These are phyloP conservation scores for Aurinia saxatilis DNA, from an alignment of 345 rosid genomes.

Conservation along the genomic window DNA sequence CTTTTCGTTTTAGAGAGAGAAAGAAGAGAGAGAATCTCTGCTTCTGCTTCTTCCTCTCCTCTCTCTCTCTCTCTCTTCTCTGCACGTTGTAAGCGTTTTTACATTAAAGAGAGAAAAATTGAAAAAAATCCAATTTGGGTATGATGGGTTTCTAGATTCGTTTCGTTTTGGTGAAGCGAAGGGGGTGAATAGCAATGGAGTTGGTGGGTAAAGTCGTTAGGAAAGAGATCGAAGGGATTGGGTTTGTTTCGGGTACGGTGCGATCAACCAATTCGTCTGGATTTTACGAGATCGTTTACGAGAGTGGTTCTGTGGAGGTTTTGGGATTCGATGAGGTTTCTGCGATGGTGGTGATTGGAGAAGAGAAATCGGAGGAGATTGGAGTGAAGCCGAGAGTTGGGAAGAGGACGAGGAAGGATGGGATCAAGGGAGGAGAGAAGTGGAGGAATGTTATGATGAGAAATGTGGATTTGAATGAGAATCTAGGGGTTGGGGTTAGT, in stretches of 20 bases:
- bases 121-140: neutral
- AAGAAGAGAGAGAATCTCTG: slow-evolving; percentile 12
- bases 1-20: slow-evolving; percentile 5
- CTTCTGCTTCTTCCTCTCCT: slow-evolving; percentile 20
- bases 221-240: slow-evolving; percentile 48
- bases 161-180: slow-evolving; percentile 4
- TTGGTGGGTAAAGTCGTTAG: slow-evolving; percentile 54
- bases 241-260: slow-evolving; percentile 41
- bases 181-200: slow-evolving; percentile 36
- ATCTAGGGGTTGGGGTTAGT: slow-evolving; percentile 19
- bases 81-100: slow-evolving; percentile 20
- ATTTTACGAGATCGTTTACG: slow-evolving; percentile 53
- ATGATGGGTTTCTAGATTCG: slow-evolving; percentile 20
- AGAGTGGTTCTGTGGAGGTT: slow-evolving; percentile 61
- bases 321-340: slow-evolving; percentile 38
- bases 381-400: slow-evolving; percentile 35
- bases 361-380: slow-evolving; percentile 15
- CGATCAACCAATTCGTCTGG: slow-evolving; percentile 54
- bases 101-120: neutral
- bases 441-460: slow-evolving; percentile 11
- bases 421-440: slow-evolving; percentile 22
- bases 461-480: slow-evolving; percentile 47
- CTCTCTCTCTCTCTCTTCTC: neutral
- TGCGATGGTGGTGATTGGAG: slow-evolving; percentile 29
- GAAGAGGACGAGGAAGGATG: slow-evolving; percentile 35